Conservation (phyloP, 352 stramenopile species). For the Elongisporangium anandrum region DNA sequence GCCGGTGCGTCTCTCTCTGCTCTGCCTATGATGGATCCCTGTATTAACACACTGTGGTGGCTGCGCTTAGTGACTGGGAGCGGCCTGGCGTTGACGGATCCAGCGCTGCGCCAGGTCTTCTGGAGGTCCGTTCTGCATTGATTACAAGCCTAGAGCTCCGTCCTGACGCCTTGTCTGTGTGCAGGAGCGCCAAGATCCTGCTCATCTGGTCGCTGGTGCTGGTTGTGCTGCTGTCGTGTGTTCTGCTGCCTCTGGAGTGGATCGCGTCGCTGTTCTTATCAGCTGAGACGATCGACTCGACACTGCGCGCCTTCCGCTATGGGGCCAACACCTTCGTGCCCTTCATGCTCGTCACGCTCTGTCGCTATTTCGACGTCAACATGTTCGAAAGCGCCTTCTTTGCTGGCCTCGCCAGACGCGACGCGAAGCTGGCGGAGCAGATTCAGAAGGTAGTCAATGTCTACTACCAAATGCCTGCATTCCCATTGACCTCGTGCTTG, state of each 20-base stretch:
- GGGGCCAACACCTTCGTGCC: slow-evolving; percentile 42
- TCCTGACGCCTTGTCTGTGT: background rate
- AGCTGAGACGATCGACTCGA: slow-evolving; percentile 36
- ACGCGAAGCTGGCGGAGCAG: slow-evolving; percentile 25
- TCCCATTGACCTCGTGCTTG: background rate
- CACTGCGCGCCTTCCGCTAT: slow-evolving; percentile 48
- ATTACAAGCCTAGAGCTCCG: background rate
- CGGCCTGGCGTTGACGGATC: background rate
- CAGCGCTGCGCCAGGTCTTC: background rate
- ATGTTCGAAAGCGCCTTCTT: slow-evolving; percentile 78
- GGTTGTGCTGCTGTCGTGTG: slow-evolving; percentile 33
- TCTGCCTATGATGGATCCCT: background rate
- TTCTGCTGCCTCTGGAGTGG: slow-evolving; percentile 63
- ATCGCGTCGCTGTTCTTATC: slow-evolving; percentile 35
- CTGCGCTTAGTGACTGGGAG: background rate
- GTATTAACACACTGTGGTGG: background rate
- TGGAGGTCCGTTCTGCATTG: background rate
- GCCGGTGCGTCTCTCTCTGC: background rate
- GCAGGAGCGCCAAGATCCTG: slow-evolving; percentile 44
- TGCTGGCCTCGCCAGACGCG: slow-evolving; percentile 37
- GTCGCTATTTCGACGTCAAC: slow-evolving; percentile 47
- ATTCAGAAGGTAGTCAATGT: slow-evolving; percentile 35
- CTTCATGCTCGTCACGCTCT: slow-evolving; percentile 48
- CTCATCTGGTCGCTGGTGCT: slow-evolving; percentile 50
- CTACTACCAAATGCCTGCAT: background rate